A percentile compares a stretch with the other conserved stretches of the same genome.
These are phyloP conservation scores for Halophytophthora batemanensis DNA, from an alignment of 352 stramenopile genomes.

Conservation along the genomic window DNA sequence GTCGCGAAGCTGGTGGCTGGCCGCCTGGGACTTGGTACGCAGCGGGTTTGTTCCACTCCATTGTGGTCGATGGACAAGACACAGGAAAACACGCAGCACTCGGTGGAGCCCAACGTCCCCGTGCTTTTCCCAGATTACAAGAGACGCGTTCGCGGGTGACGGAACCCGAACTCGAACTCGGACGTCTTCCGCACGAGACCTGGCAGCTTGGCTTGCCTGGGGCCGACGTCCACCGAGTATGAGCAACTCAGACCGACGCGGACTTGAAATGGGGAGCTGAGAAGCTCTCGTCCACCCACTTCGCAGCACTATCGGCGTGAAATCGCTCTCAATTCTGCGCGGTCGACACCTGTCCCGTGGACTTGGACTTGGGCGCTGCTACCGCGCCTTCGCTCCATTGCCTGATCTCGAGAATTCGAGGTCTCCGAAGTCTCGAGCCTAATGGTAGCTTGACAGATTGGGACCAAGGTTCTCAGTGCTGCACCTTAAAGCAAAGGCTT, in stretches of 20 bases:
- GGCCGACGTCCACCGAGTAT: constrained; percentile 3
- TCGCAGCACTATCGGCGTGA: constrained; percentile 16
- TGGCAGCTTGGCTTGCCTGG: neutral
- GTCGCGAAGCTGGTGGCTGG: constrained; percentile 7
- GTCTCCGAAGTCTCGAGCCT: too few species aligned
- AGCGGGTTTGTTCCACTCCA: constrained; percentile 31
- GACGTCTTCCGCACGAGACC: neutral
- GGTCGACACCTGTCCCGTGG: constrained; percentile 15
- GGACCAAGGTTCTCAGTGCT: too few species aligned
- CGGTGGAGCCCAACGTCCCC: neutral
- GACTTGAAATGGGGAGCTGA: neutral
- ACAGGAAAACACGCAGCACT: neutral
- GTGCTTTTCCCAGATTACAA: constrained; percentile 35
- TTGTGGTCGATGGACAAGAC: constrained; percentile 7
- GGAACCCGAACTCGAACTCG: constrained; percentile 15
- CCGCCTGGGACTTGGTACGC: constrained; percentile 11
- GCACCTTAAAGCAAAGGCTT: too few species aligned
- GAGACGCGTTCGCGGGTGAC: constrained; percentile 10
- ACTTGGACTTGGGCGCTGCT: too few species aligned
- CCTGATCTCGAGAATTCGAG: too few species aligned
- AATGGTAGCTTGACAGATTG: too few species aligned
- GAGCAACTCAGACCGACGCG: neutral
- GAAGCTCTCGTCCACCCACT: neutral
- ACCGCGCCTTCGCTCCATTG: too few species aligned
- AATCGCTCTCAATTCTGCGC: constrained; percentile 33